A percentile compares a stretch with the other conserved stretches of the same genome.
Evolutionary conservation across 116 monocot genomes (phyloP).

Genomic region (Zostera marina): DNA sequence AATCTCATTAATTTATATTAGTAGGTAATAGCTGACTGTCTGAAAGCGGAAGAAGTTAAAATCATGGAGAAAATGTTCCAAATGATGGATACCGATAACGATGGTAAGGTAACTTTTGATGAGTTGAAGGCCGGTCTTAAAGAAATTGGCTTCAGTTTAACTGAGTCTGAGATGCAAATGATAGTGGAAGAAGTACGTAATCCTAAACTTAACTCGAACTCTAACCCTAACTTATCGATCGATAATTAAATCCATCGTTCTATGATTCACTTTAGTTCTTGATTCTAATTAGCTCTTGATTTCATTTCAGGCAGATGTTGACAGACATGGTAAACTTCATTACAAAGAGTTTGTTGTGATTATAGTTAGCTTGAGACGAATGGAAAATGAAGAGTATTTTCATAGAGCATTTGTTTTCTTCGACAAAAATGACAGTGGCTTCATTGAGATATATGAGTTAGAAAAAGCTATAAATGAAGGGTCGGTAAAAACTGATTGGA

Average conservation of each 20-base stretch:
- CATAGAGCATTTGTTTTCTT: conserved; percentile 57
- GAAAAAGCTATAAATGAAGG: conserved; percentile 34
- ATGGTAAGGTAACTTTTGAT: conserved; percentile 58
- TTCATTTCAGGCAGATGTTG: conserved; percentile 50
- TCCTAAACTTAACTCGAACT: not conserved
- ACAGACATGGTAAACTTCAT: conserved; percentile 58
- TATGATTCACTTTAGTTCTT: no score
- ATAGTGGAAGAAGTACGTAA: conserved; percentile 68
- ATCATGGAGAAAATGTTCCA: conserved; percentile 57
- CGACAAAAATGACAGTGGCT: conserved; percentile 50
- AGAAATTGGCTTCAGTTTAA: conserved; percentile 49
- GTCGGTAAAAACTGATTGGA: conserved; percentile 18
- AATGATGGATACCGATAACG: conserved; percentile 49
- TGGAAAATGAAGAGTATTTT: conserved; percentile 56
- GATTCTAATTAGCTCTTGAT: not conserved
- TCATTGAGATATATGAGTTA: conserved; percentile 54
- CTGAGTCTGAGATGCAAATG: conserved; percentile 55
- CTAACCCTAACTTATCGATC: not conserved
- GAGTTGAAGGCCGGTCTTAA: conserved; percentile 58
- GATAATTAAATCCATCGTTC: not conserved
- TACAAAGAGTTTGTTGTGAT: conserved; percentile 77
- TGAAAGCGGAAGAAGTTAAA: conserved; percentile 54
- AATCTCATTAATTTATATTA: no score
- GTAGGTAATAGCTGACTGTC: conserved; percentile 66
- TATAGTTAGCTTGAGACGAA: conserved; percentile 40